These are phyloP conservation scores for Salix purpurea DNA, from an alignment of 345 rosid genomes.

Conservation along the genomic window DNA sequence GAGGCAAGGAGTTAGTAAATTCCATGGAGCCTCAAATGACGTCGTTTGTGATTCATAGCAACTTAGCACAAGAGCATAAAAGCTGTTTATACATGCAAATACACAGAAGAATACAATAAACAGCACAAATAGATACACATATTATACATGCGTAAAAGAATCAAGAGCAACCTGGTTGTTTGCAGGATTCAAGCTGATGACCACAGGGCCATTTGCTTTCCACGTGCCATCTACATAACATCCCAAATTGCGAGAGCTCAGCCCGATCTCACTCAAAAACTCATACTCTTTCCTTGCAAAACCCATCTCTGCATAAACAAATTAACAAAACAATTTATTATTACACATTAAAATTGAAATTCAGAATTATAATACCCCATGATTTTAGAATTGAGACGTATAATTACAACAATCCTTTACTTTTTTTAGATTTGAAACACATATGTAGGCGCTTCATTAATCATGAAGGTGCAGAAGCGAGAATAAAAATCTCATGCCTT, in stretches of 20 bases:
- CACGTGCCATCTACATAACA: slow-evolving; percentile 67
- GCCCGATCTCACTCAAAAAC: slow-evolving; percentile 78
- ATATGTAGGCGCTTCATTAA: background rate
- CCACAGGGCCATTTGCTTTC: slow-evolving; percentile 69
- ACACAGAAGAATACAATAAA: background rate
- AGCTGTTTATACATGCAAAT: background rate
- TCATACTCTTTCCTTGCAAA: slow-evolving; percentile 56
- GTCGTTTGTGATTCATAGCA: background rate
- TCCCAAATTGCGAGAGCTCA: slow-evolving; percentile 59
- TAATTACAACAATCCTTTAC: background rate
- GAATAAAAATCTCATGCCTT: background rate
- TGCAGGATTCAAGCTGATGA: slow-evolving; percentile 68
- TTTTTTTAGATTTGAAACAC: background rate
- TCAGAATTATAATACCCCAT: background rate
- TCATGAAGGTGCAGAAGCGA: background rate
- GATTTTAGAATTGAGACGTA: background rate
- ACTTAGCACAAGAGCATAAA: background rate
- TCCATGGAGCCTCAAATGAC: background rate
- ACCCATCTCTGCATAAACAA: slow-evolving; percentile 50
- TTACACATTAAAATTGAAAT: background rate
- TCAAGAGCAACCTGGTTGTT: slow-evolving; percentile 64
- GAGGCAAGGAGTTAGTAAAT: background rate
- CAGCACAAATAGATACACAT: background rate
- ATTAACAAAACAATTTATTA: background rate
- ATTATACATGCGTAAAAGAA: background rate